phyloP scores from a whole-genome alignment of 1,139 yeast species.

The Hansenula sp. region DNA sequence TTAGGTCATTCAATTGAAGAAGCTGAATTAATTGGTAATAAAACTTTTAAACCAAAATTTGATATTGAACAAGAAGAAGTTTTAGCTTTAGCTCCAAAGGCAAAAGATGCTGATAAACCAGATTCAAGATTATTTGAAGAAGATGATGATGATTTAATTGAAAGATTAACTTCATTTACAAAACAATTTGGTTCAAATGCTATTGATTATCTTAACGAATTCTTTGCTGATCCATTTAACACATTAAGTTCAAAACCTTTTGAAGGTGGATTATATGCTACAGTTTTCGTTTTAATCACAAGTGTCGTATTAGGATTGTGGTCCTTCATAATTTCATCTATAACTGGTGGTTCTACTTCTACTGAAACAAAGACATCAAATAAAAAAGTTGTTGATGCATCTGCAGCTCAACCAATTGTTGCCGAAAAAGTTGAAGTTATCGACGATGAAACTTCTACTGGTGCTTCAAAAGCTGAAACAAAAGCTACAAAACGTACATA shows the following conservation, averaged over 20 bases:
- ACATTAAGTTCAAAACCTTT: constrained; percentile 42
- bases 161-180: constrained; percentile 6
- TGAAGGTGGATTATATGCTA: constrained; percentile 43
- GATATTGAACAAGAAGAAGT: constrained; percentile 47
- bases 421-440: constrained; percentile 11
- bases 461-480: constrained; percentile 27
- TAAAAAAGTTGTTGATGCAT: constrained; percentile 4
- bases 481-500: constrained; percentile 26
- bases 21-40: constrained; percentile 79
- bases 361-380: constrained; percentile 8
- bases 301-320: constrained; percentile 37
- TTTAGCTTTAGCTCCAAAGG: constrained; percentile 33
- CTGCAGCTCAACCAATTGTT: constrained; percentile 1
- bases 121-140: constrained; percentile 1
- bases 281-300: constrained; percentile 35
- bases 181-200: constrained; percentile 21
- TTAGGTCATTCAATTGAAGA: constrained; percentile 78
- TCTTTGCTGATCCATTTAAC: constrained; percentile 38
- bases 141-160: constrained; percentile 16
- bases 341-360: constrained; percentile 19
- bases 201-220: constrained; percentile 29
- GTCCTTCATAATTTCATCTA: constrained; percentile 28
- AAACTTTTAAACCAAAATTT: constrained; percentile 62
- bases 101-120: constrained; percentile 35
- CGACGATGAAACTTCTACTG: constrained; percentile 20